These are phyloP conservation scores for Cutaneotrichosporon sp. DNA, from an alignment of 1,284 basidiomycete species.

Conservation along the genomic window DNA sequence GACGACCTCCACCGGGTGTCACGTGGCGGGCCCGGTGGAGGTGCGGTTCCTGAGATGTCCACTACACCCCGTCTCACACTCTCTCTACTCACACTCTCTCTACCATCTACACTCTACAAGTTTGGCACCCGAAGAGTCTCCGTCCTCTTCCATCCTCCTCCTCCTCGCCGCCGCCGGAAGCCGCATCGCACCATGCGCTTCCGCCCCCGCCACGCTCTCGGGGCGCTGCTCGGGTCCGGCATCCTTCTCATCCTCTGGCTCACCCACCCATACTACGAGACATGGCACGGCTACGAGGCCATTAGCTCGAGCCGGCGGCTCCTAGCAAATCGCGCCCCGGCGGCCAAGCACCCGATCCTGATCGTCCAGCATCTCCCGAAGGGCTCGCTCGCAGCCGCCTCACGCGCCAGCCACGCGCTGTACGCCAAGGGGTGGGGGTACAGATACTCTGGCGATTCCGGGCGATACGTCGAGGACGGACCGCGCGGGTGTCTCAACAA, in stretches of 20 bases:
- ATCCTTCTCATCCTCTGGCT: background rate
- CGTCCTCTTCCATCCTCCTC: background rate
- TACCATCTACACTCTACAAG: too few relatives aligned
- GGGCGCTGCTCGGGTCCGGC: background rate
- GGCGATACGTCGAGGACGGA: background rate
- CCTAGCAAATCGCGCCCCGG: background rate
- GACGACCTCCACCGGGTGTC: too few relatives aligned
- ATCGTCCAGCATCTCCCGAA: constrained; percentile 13
- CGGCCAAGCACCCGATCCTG: background rate
- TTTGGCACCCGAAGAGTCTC: too few relatives aligned
- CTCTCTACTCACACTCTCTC: too few relatives aligned
- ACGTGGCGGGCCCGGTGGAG: too few relatives aligned
- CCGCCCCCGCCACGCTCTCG: background rate
- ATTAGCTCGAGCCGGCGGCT: background rate
- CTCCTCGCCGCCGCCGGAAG: too few relatives aligned
- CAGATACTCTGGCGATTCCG: constrained; percentile 3
- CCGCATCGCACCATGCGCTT: constrained; percentile 1
- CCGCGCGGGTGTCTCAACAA: constrained; percentile 13
- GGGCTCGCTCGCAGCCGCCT: constrained; percentile 3
- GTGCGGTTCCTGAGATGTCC: too few relatives aligned
- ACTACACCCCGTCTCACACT: too few relatives aligned
- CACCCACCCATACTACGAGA: background rate
- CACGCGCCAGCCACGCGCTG: constrained; percentile 7
- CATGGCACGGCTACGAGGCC: background rate
- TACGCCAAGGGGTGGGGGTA: constrained; percentile 17